Evolutionary conservation across 164 flowering plant genomes (phyloP).

Genomic region (Stephania yunnanensis): DNA sequence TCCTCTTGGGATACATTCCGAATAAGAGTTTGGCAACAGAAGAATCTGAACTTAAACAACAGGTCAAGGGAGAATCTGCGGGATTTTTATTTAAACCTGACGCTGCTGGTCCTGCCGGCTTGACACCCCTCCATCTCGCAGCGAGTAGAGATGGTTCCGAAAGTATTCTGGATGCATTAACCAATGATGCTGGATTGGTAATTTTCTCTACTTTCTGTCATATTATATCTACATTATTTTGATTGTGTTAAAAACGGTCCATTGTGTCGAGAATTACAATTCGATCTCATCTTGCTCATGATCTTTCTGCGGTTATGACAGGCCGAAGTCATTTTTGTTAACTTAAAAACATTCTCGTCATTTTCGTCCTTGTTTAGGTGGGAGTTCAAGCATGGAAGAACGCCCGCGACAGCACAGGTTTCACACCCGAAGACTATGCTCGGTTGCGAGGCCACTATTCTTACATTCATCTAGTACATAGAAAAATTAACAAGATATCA

Average conservation of each 20-base stretch:
- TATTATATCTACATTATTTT: not conserved
- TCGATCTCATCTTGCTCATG: not conserved
- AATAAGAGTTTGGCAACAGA: conserved; percentile 16
- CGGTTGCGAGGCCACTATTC: conserved; percentile 49
- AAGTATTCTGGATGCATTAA: conserved; percentile 61
- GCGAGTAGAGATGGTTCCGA: conserved; percentile 53
- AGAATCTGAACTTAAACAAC: conserved; percentile 20
- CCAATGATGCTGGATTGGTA: conserved; percentile 80
- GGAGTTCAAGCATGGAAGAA: conserved; percentile 70
- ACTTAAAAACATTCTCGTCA: not conserved
- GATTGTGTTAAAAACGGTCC: not conserved
- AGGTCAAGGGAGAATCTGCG: conserved; percentile 3
- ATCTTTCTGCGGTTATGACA: not conserved
- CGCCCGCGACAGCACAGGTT: conserved; percentile 54
- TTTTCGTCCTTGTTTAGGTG: conserved; percentile 39
- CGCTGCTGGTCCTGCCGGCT: conserved; percentile 52
- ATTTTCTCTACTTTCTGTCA: conserved; percentile 1
- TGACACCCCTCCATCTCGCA: conserved; percentile 88
- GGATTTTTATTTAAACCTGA: conserved; percentile 57
- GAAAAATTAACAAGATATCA: conserved; percentile 41
- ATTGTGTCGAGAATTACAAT: not conserved
- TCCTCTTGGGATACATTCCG: conserved; percentile 47
- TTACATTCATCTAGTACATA: conserved; percentile 60
- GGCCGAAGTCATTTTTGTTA: not conserved
- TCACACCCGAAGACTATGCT: conserved; percentile 72